Percentiles rank a stretch among this genome's conserved stretches.
Evolutionary conservation across 805 yeast species (phyloP).

Genomic region (Ogataea nakhonphanomensis): DNA sequence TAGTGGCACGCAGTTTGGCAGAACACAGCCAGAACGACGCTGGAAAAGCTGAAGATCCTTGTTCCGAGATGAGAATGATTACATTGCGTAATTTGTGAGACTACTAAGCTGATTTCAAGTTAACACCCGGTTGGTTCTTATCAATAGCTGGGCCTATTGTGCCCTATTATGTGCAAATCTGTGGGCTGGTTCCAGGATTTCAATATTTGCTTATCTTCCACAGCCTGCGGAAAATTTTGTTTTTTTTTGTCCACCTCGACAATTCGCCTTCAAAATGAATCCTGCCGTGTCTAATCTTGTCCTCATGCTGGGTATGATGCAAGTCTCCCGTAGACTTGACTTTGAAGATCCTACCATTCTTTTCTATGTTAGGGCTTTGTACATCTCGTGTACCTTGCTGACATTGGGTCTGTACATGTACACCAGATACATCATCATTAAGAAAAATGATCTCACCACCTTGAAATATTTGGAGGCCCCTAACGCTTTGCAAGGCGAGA

Average conservation of each 20-base stretch:
- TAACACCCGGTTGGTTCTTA: too few relatives aligned
- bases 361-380: conserved; percentile 71
- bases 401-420: conserved; percentile 65
- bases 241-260: conserved; percentile 10
- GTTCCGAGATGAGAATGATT: too few relatives aligned
- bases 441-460: conserved; percentile 87
- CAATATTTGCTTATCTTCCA: conserved; percentile 4
- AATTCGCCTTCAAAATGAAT: conserved; percentile 49
- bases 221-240: conserved; percentile 10
- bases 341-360: conserved; percentile 78
- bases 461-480: conserved; percentile 88
- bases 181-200: not conserved
- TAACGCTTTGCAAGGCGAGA: conserved; percentile 70
- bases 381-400: conserved; percentile 60
- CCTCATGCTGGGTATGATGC: conserved; percentile 96
- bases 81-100: too few relatives aligned
- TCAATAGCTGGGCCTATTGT: too few relatives aligned
- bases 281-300: conserved; percentile 84
- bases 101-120: too few relatives aligned
- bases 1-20: conserved; percentile 13
- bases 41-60: too few relatives aligned
- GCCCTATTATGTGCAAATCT: too few relatives aligned
- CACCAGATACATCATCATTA: conserved; percentile 56
- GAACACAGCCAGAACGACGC: conserved; percentile 5
- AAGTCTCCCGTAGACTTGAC: conserved; percentile 82